Base-by-base conservation (phyloP, 345 rosid genomes). In the Rhizophora mangle region DNA sequence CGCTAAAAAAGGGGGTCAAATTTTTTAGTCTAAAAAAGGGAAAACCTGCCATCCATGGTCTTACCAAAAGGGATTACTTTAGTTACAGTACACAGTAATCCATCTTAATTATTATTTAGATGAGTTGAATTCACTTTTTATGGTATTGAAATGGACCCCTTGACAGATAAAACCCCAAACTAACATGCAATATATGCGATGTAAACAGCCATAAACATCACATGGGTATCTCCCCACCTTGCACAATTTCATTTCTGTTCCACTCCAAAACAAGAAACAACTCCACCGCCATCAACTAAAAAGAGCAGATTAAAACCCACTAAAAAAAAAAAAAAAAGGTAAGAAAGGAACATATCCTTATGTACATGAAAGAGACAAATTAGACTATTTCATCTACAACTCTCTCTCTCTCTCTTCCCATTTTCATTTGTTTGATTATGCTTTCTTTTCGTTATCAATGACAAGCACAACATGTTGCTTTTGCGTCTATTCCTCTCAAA, bases 151-250 rank as follows among this genome's bases (percentile, higher is more conserved):
- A 78, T 69, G 80, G 85, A 75, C 47, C 82, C 69, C 29, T 74
- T 74, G 83, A 63, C 75, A 64, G 79, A 65, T 81, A 84, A 84
- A 71, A 56, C 82, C 72, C 75, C 75, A 74, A 74, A 77, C 80
- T 70, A 84, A 79, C 32, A 65, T 79, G 84, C 79, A 55, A 73
- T 68, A 5, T 56, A 31, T 78, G 82, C 78, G 76, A 80, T 73
- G 69, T 69, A 75, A 74, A 79, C 85, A 58, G 68, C 87, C 80
- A 77, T 77, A 76, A 85, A 79, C 67, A 36, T 72, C 87, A 84
- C 87, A 77, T 84, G 87, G 82, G 79, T 73, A 70, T 78, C 47
- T 1, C 82, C 77, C 63, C 30, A 11, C 49, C 49, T 15, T 4
- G 49, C 49, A 13, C 49, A 54, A 49, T 74, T 79, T 79, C 81